Base-by-base conservation (phyloP, 306 rosid genomes). In the Sindora glabra region DNA sequence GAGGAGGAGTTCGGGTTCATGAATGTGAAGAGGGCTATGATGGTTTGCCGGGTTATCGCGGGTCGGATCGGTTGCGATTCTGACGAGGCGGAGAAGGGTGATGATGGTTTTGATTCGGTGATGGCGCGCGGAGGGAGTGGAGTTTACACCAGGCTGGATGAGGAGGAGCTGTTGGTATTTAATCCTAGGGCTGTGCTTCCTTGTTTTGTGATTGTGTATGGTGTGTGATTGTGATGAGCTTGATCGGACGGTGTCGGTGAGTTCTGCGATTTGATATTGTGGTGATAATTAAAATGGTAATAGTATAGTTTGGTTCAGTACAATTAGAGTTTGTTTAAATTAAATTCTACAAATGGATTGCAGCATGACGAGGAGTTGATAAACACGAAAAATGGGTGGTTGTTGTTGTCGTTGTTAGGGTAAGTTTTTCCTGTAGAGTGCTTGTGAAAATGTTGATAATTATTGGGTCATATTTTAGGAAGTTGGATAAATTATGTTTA, bases 181-280 rank as follows among this genome's bases (percentile, higher is more conserved):
- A 92, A 80, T 77, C 96, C 99, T 0, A 83, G 89, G 89, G 99
- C 96, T 32, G 95, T 92, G 75, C 96, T 92, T 45, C 99, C 99
- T 59, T 92, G 99, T 78, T 92, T 92, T 77, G 99, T 86, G 56
- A 92, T 92, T 64, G 89, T 92, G 64, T 92, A 92, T 68, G 74
- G 66, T 15, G 76, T 83, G 41, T 88, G 82, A 84, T 12, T 11
- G 22, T 33, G n/a, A 24, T 47, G 14, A 30, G 21, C 41, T 65
- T 66, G 27, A 59, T 70, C 70, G 0, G 50, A 56, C 14, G 27
- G 48, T 56, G 61, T 23, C 49, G 13, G 9, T 53, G 56, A 38
- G 4, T 48, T 74, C n/a, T n/a, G n/a, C n/a, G n/a, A n/a, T n/a
- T n/a, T n/a, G n/a, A n/a, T n/a, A n/a, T n/a, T n/a, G n/a, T n/a